Base-by-base conservation (phyloP, 176 grass and related monocot genomes). In the Tillandsia leiboldiana region DNA sequence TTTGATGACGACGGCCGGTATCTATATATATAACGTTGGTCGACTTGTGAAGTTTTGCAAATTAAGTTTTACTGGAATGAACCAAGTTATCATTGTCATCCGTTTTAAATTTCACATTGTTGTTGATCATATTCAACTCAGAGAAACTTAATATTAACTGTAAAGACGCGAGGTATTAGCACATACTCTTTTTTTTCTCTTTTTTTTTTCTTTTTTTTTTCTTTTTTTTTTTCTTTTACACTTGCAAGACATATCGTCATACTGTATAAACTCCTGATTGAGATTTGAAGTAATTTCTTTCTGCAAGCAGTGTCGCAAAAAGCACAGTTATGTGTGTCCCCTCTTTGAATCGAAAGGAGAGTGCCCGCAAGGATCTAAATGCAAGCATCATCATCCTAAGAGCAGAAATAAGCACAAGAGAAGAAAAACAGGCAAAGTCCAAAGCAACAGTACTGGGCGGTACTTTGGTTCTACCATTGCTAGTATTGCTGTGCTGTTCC, bases 341-440 rank as follows among this genome's bases (percentile, higher is more conserved):
- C 11, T 87, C 71, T 87, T 90, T 61, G 87, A 90, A 81, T 76
- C 80, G 18, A 93, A 85, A 57, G 94, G 94, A 53, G 84, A 86
- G 69, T 99, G 94, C 64, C 75, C 82, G 42, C 87, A 85, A 73
- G 74, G 81, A 80, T 58, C 86, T 59, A 87, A 64, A 76, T 99
- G 94, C 94, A 99, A 88, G 72, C 87, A 93, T 83, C 87, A 99
- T 81, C 94, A 99, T 54, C 94, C 94, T 17, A 93, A 90, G 78
- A 83, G 63, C 53, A 86, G 81, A 69, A 87, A 64, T 64, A 93
- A 88, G 73, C 68, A 77, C 51, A 90, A 79, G 80, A 87, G 71
- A 72, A 80, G 64, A 57, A 92, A 81, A 77, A 29, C 26, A 42
- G 64, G 48, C 53, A 50, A 52, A 27, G 15, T 78, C 3, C 89